phyloP scores from a whole-genome alignment of 257 asterid genomes.

The Penstemon davidsonii region DNA sequence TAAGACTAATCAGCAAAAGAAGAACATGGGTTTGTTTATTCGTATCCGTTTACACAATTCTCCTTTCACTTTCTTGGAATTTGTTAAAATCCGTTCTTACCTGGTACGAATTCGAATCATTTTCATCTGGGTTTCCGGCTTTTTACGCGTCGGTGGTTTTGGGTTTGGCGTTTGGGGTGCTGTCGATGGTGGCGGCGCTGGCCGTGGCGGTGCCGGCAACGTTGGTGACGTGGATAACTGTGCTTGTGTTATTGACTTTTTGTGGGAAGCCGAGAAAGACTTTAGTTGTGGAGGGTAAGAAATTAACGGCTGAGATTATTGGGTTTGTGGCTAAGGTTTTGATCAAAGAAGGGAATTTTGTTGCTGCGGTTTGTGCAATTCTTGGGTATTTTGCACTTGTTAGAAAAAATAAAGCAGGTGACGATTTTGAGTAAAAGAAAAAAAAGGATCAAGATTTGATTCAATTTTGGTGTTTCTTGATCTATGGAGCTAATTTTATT shows the following conservation, averaged over 20 bases:
- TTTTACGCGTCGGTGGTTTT: constrained; percentile 64
- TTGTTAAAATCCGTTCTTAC: constrained; percentile 62
- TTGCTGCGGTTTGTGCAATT: constrained; percentile 80
- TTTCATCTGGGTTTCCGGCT: constrained; percentile 49
- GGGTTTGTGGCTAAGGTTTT: constrained; percentile 64
- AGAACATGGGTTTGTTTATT: constrained; percentile 78
- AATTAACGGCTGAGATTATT: constrained; percentile 74
- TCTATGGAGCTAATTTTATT: too few species aligned
- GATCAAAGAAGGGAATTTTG: constrained; percentile 86
- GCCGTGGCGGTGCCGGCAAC: constrained; percentile 93
- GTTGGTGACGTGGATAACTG: constrained; percentile 80
- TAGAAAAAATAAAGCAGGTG: constrained; percentile 34
- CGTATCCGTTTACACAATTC: constrained; percentile 61
- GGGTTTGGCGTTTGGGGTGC: constrained; percentile 72
- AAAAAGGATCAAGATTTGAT: too few species aligned
- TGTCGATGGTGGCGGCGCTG: constrained; percentile 81
- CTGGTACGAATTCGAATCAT: constrained; percentile 43
- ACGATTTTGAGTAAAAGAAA: constrained; percentile 4
- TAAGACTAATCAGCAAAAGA: constrained; percentile 64
- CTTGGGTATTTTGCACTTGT: constrained; percentile 73
- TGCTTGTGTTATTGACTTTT: constrained; percentile 72
- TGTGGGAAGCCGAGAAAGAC: constrained; percentile 74
- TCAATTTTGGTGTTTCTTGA: too few species aligned
- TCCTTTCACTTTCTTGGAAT: constrained; percentile 79
- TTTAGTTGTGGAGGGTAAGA: constrained; percentile 74